A percentile compares a stretch with the other conserved stretches of the same genome.
Evolutionary conservation across 768 basidiomycete genomes (phyloP).

Genomic region (Russula brevipes): DNA sequence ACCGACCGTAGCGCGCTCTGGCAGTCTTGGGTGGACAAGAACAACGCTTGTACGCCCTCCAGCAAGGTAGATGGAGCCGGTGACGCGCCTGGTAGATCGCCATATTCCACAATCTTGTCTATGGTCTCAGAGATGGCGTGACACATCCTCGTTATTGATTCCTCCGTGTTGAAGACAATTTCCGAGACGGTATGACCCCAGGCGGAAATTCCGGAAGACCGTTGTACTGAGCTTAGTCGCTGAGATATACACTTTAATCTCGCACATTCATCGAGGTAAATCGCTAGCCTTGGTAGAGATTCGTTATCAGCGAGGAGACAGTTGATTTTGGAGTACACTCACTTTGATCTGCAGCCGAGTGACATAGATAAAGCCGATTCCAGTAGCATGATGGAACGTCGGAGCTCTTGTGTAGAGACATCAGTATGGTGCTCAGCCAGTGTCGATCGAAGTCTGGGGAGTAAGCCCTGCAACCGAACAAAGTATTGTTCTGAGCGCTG

Average conservation of each 20-base stretch:
- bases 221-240: conserved; percentile 22
- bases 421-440: conserved; percentile 74
- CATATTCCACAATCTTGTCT: conserved; percentile 11
- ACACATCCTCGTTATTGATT: conserved; percentile 13
- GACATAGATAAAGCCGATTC: conserved; percentile 75
- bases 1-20: conserved; percentile 2
- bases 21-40: conserved; percentile 6
- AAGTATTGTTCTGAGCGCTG: conserved; percentile 60
- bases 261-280: conserved; percentile 3
- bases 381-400: conserved; percentile 67
- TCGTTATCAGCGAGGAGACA: conserved; percentile 1
- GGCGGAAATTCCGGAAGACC: conserved; percentile 14
- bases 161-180: not conserved
- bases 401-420: conserved; percentile 80
- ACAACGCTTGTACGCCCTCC: conserved; percentile 2
- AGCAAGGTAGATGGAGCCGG: conserved; percentile 7
- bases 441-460: conserved; percentile 60
- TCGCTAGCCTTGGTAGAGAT: conserved; percentile 8
- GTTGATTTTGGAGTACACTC: conserved; percentile 31
- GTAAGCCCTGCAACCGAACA: conserved; percentile 51
- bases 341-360: conserved; percentile 60
- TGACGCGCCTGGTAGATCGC: conserved; percentile 5
- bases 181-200: not conserved
- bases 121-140: conserved; percentile 17
- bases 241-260: conserved; percentile 8